phyloP scores from a whole-genome alignment of 2,329 filamentous ascomycete species.

The Podosphaera aphanis region DNA sequence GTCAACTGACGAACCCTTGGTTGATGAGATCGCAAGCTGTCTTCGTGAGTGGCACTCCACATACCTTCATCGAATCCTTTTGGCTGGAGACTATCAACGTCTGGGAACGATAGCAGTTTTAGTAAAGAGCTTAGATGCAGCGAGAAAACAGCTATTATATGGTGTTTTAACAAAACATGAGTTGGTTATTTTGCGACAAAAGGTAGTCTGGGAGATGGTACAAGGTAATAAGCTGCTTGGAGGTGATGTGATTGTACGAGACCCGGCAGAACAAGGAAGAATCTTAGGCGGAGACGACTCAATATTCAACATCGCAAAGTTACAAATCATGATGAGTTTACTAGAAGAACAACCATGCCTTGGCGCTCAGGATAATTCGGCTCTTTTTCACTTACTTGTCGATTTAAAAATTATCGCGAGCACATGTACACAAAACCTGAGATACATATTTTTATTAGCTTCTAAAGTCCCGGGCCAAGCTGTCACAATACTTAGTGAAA shows the following conservation, averaged over 20 bases:
- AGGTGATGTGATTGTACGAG: slow-evolving; percentile 84
- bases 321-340: slow-evolving; percentile 92
- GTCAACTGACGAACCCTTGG: slow-evolving; percentile 66
- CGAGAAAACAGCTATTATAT: slow-evolving; percentile 74
- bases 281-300: slow-evolving; percentile 84
- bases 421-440: slow-evolving; percentile 49
- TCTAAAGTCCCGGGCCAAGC: slow-evolving; percentile 40
- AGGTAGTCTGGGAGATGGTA: slow-evolving; percentile 88
- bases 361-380: slow-evolving; percentile 40
- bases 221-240: slow-evolving; percentile 83
- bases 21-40: slow-evolving; percentile 94
- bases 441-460: slow-evolving; percentile 56
- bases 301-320: slow-evolving; percentile 66
- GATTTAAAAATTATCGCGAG: slow-evolving; percentile 68
- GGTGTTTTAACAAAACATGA: slow-evolving; percentile 79
- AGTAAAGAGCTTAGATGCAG: slow-evolving; percentile 61
- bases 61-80: slow-evolving; percentile 74
- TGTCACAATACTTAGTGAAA: slow-evolving; percentile 54
- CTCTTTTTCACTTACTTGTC: slow-evolving; percentile 60
- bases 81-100: slow-evolving; percentile 57
- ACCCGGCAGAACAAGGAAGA: slow-evolving; percentile 59
- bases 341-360: slow-evolving; percentile 58
- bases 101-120: slow-evolving; percentile 64
- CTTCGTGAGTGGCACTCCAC: slow-evolving; percentile 96
- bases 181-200: slow-evolving; percentile 56